Base-by-base conservation (phyloP, 2,329 filamentous ascomycete genomes). In the Cyphellophora attinorum region DNA sequence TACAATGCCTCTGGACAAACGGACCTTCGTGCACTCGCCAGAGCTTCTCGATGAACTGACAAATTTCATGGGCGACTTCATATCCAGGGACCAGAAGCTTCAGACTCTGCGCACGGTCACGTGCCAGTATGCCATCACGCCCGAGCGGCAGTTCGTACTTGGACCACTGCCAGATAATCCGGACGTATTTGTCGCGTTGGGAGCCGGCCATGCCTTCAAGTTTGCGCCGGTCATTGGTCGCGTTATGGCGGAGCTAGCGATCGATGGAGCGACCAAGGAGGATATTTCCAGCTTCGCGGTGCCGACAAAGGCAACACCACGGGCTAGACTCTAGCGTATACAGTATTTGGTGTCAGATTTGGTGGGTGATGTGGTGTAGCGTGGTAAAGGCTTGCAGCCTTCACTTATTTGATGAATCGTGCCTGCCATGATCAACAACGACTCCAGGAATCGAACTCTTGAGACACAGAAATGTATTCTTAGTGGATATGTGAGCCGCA, bases 121-220 rank as follows among this genome's bases (percentile, higher is more conserved):
- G 15, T 54, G 49, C 31, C 51, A 53, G 30, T 53, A 54, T 29
- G 33, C 48, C 3, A 51, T 54, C 15, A 53, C 51, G 1, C 51
- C 51, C 2, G 47, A 51, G 27, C 45, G 51, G 18, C 49, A 47
- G 2, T 53, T 53, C 14, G 40, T 54, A 6, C 49, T 54, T 11
- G 46, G 47, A 6, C 51, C 51, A 3, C 27, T 54, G 31, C 36
- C 46, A 10, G 44, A 42, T 3, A 29, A 51, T 13, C 38, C 2
- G n/a, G 34, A 35, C 28, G 44, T 52, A 5, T 49, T 51, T 31
- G 35, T 52, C 16, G 44, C 40, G 2, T 25, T 51, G 5, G 49
- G 49, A 4, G 46, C 42, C 27, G 49, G 38, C 10, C 50, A 52
- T 42, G 49, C 47, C 10, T 51, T 51, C 40, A 52, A 52, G 30